Evolutionary conservation across 805 yeast genomes (phyloP).

Genomic region (Candida sonorensis): DNA sequence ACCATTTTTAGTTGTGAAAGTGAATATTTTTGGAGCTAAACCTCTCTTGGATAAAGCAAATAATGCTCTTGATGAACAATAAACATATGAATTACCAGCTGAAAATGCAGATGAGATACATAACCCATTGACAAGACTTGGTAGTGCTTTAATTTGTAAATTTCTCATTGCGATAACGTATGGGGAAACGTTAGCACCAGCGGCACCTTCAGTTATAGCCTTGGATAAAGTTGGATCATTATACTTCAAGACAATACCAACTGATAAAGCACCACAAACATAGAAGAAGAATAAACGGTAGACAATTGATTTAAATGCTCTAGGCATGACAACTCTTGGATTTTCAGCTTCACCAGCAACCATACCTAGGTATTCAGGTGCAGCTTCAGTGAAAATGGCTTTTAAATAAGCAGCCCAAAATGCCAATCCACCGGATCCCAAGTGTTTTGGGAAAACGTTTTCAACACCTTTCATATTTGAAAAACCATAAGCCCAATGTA

Average conservation of each 20-base stretch:
- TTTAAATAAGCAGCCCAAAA: constrained; percentile 60
- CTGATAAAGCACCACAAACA: constrained; percentile 67
- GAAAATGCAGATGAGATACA: constrained; percentile 71
- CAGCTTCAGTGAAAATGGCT: constrained; percentile 70
- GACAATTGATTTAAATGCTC: constrained; percentile 71
- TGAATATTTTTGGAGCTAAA: constrained; percentile 63
- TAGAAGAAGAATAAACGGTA: constrained; percentile 61
- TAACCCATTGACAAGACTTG: constrained; percentile 73
- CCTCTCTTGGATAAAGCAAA: constrained; percentile 69
- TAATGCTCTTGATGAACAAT: constrained; percentile 60
- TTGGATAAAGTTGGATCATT: constrained; percentile 54
- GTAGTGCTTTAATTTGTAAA: constrained; percentile 58
- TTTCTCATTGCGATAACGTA: constrained; percentile 78
- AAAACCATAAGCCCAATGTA: constrained; percentile 35
- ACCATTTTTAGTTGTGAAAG: constrained; percentile 57
- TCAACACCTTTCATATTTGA: constrained; percentile 18
- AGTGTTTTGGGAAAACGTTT: constrained; percentile 47
- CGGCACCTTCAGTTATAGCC: constrained; percentile 53
- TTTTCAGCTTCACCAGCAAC: constrained; percentile 74
- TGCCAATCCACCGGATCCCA: constrained; percentile 54
- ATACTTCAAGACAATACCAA: constrained; percentile 69
- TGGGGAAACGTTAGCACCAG: constrained; percentile 78
- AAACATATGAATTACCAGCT: constrained; percentile 78
- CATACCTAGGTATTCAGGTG: constrained; percentile 82
- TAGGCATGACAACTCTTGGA: constrained; percentile 58